Evolutionary conservation across 805 yeast genomes (phyloP).

Genomic region (Huiozyma sinensis): DNA sequence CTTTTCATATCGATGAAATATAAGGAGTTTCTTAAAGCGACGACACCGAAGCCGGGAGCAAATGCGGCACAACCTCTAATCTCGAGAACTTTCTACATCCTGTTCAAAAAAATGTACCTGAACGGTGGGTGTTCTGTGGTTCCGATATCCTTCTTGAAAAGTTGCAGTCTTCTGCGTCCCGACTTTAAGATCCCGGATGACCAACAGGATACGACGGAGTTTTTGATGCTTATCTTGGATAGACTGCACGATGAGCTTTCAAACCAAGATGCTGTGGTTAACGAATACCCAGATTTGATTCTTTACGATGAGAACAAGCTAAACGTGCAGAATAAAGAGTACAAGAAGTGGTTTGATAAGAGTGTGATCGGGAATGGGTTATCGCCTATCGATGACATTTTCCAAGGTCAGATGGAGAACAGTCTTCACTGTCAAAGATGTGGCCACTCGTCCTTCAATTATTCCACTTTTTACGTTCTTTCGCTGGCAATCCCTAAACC

Average conservation of each 20-base stretch:
- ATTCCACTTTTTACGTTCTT: slow-evolving; percentile 49
- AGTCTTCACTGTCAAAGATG: slow-evolving; percentile 54
- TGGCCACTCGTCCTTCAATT: slow-evolving; percentile 48
- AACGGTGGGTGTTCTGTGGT: slow-evolving; percentile 54
- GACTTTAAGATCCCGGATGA: slow-evolving; percentile 60
- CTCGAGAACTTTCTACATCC: slow-evolving; percentile 41
- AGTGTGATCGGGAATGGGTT: slow-evolving; percentile 46
- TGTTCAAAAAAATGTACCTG: slow-evolving; percentile 47
- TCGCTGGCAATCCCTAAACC: slow-evolving; percentile 50
- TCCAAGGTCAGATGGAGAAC: slow-evolving; percentile 67
- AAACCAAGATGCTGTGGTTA: slow-evolving; percentile 29
- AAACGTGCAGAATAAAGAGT: slow-evolving; percentile 34
- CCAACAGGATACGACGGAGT: slow-evolving; percentile 78
- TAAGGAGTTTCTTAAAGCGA: slow-evolving; percentile 32
- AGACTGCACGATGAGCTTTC: slow-evolving; percentile 57
- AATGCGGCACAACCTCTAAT: slow-evolving; percentile 1
- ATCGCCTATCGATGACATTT: slow-evolving; percentile 54
- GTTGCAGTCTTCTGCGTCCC: slow-evolving; percentile 44
- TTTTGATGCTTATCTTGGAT: slow-evolving; percentile 54
- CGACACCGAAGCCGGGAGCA: neutral
- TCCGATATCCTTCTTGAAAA: slow-evolving; percentile 52
- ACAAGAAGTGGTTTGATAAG: slow-evolving; percentile 50
- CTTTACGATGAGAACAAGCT: slow-evolving; percentile 24
- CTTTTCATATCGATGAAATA: slow-evolving; percentile 39
- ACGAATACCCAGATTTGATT: slow-evolving; percentile 31